Evolutionary conservation across 306 rosid genomes (phyloP), one percentile per base, ranked within the genome.

Genomic region (Adenanthera pavonina): DNA sequence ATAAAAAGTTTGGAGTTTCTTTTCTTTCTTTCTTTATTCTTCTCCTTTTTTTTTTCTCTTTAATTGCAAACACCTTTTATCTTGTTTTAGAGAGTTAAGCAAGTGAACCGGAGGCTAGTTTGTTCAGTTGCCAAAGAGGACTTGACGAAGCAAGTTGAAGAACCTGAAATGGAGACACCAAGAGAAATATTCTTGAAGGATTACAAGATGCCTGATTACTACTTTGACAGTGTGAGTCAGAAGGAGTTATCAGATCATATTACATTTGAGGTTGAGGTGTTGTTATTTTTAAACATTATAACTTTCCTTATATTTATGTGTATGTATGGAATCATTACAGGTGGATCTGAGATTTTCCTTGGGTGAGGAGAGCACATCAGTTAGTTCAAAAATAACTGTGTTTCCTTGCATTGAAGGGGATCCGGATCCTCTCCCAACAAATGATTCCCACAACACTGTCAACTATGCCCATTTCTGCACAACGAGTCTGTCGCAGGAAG

Each of bases 101-200:
- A 84, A 84, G 75, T 49, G 43, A 86, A 87, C 80, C 82, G 89
- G 85, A 90, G 90, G 87, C 75, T 88, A 65, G 85, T 86, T 85
- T 93, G 98, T 90, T 89, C 92, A 2, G 97, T 89, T 89, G 92
- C 99, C 67, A 87, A 94, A 19, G 94, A 89, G 81, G 74, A 85
- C 34, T 87, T 82, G 73, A 70, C 85, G 53, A 93, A 88, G 84
- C 82, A 89, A 82, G 87, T 77, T 79, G 97, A 93, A 87, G 93
- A 92, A 78, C 78, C 92, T 54, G 76, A 89, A 78, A 95, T 95
- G 99, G 97, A 74, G 81, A 1, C 84, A 33, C 99, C 97, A 19
- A 95, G 81, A 52, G 98, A 95, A 89, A 91, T 95, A 69, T 91
- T 93, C 87, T 90, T 95, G 88, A 93, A 92, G 87, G 97, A 95